These are phyloP conservation scores for Senna siamea DNA, from an alignment of 306 rosid genomes.

Conservation along the genomic window DNA sequence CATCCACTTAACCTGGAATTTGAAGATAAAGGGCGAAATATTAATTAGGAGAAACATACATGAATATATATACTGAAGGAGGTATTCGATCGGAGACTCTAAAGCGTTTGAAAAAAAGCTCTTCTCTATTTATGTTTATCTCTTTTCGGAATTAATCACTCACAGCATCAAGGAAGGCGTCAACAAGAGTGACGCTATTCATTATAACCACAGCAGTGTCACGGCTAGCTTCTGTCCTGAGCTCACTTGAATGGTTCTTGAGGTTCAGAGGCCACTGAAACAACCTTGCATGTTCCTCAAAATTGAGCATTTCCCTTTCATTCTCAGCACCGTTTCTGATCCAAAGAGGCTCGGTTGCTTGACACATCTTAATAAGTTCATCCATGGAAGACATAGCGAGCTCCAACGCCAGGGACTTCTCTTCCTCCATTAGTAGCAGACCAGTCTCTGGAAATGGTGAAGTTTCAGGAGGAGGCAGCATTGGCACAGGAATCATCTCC, in stretches of 20 bases:
- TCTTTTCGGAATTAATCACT: too few relatives aligned
- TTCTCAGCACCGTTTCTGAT: constrained; percentile 42
- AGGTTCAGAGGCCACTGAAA: constrained; percentile 68
- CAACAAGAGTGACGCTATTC: constrained; percentile 94
- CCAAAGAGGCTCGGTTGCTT: constrained; percentile 71
- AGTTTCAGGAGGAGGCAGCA: constrained; percentile 57
- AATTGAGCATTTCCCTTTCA: constrained; percentile 72
- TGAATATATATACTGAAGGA: too few relatives aligned
- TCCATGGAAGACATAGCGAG: constrained; percentile 66
- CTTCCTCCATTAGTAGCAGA: constrained; percentile 65
- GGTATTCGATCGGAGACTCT: too few relatives aligned
- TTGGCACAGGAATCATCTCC: constrained; percentile 66
- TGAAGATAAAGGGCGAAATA: not conserved
- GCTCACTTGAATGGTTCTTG: constrained; percentile 54
- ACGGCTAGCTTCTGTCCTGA: constrained; percentile 77
- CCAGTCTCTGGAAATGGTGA: constrained; percentile 57
- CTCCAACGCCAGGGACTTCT: constrained; percentile 73
- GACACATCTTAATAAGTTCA: constrained; percentile 81
- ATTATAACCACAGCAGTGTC: constrained; percentile 80
- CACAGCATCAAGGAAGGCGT: constrained; percentile 86
- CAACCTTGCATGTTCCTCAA: constrained; percentile 69
- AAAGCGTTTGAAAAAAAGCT: too few relatives aligned
- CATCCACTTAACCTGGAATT: constrained; percentile 82
- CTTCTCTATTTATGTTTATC: too few relatives aligned
- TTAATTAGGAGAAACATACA: not conserved